These are phyloP conservation scores for Elsinoe arachidis DNA, from an alignment of 2,329 filamentous ascomycete species.

Conservation along the genomic window DNA sequence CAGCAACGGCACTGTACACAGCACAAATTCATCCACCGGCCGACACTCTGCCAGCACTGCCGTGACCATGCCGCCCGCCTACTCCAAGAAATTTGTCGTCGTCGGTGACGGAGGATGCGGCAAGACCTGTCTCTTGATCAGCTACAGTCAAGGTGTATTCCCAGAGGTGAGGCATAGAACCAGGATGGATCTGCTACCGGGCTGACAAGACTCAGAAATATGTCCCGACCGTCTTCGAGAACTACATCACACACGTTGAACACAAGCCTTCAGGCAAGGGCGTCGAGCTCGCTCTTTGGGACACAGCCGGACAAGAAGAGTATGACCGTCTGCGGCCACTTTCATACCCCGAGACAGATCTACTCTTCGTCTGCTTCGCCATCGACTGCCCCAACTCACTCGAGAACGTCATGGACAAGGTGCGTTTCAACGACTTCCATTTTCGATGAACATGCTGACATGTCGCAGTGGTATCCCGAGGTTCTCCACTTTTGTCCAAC, in stretches of 20 bases:
- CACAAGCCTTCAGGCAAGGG: slow-evolving; percentile 84
- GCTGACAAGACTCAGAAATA: slow-evolving; percentile 67
- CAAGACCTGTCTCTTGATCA: slow-evolving; percentile 97
- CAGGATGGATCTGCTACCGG: not conserved
- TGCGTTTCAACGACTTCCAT: slow-evolving; percentile 34
- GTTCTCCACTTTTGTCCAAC: slow-evolving; percentile 98
- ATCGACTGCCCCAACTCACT: slow-evolving; percentile 98
- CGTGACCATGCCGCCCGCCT: slow-evolving; percentile 81
- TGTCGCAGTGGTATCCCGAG: slow-evolving; percentile 86
- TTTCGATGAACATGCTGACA: not conserved
- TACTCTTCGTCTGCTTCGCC: slow-evolving; percentile 97
- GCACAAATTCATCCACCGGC: slow-evolving; percentile 55
- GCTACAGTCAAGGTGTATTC: slow-evolving; percentile 97
- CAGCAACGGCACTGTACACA: slow-evolving; percentile 86
- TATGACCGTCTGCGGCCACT: slow-evolving; percentile 93
- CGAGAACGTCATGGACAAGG: slow-evolving; percentile 98
- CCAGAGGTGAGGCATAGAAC: slow-evolving; percentile 64
- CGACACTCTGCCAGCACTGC: slow-evolving; percentile 72
- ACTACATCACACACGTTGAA: slow-evolving; percentile 96
- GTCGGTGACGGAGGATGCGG: slow-evolving; percentile 96
- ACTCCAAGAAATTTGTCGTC: slow-evolving; percentile 98
- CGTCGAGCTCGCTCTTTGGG: slow-evolving; percentile 94
- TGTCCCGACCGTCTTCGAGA: slow-evolving; percentile 97
- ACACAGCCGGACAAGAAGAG: slow-evolving; percentile 96
- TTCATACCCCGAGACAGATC: slow-evolving; percentile 94